Evolutionary conservation across 2,329 filamentous ascomycete genomes (phyloP).

Genomic region (Diaporthe helianthi): DNA sequence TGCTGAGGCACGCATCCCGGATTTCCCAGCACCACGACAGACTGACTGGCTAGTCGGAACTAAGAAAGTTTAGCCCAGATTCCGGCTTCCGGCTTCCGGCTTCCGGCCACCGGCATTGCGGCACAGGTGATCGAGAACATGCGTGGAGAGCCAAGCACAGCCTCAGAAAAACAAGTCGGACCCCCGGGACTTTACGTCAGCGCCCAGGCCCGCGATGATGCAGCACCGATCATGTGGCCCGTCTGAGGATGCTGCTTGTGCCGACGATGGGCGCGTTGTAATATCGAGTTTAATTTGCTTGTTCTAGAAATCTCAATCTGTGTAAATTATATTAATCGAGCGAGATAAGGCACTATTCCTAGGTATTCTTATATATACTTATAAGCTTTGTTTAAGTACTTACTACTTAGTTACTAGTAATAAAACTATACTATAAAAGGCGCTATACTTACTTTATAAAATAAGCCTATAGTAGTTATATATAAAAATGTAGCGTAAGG

Average conservation of each 20-base stretch:
- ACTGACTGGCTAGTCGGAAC: slow-evolving; percentile 5
- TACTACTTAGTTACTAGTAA: too few relatives aligned
- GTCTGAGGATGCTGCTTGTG: not conserved
- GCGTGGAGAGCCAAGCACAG: slow-evolving; percentile 7
- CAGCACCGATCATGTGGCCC: slow-evolving; percentile 9
- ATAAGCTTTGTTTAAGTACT: too few relatives aligned
- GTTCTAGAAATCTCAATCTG: not conserved
- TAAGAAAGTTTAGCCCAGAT: not conserved
- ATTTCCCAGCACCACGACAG: not conserved
- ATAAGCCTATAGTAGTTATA: too few relatives aligned
- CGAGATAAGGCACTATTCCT: too few relatives aligned
- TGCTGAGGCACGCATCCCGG: not conserved
- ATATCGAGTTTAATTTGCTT: not conserved
- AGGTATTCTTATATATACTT: too few relatives aligned
- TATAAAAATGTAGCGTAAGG: too few relatives aligned
- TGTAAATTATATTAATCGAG: not conserved
- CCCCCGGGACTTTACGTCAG: slow-evolving; percentile 21
- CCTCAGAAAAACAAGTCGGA: slow-evolving; percentile 3
- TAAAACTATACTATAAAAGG: too few relatives aligned
- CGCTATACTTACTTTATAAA: too few relatives aligned
- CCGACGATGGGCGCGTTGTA: too few relatives aligned
- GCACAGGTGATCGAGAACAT: not conserved
- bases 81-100: not conserved
- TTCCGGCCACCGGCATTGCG: not conserved
- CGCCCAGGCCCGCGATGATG: slow-evolving; percentile 7